These are phyloP conservation scores for Lentinula sp. DNA, from an alignment of 768 basidiomycete genomes.

Conservation along the genomic window DNA sequence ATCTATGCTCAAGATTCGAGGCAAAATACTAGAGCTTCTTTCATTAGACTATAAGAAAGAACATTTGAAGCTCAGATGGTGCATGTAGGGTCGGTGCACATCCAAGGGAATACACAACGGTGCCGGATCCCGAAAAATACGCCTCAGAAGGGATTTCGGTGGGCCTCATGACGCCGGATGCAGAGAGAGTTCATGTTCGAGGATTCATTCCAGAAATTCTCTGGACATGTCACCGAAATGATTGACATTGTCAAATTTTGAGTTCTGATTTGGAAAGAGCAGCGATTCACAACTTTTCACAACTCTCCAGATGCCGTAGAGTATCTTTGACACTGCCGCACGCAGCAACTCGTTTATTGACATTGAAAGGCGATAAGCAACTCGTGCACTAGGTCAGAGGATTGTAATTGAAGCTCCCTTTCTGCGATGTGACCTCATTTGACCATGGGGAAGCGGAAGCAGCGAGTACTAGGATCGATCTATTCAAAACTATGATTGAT, in stretches of 20 bases:
- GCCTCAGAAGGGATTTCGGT: not conserved
- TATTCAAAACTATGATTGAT: not conserved
- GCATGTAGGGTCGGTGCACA: constrained; percentile 2
- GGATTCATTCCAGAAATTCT: not conserved
- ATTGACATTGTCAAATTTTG: constrained; percentile 1
- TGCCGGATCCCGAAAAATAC: not conserved
- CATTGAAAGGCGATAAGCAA: constrained; percentile 1
- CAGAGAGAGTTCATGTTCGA: not conserved
- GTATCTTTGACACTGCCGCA: not conserved
- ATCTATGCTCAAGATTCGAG: constrained; percentile 3
- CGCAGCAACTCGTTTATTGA: not conserved
- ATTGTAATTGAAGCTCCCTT: not conserved
- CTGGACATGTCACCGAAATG: not conserved
- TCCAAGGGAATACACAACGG: not conserved
- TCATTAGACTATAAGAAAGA: constrained; percentile 6
- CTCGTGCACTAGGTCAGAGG: not conserved
- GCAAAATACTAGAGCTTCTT: not conserved
- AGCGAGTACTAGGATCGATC: not conserved
- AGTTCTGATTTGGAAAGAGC: not conserved
- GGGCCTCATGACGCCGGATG: constrained; percentile 4
- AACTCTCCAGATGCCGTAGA: constrained; percentile 1
- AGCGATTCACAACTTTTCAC: not conserved
- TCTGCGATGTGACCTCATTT: not conserved
- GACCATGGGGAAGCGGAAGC: not conserved
- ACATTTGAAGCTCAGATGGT: not conserved